These are phyloP conservation scores for Yamadazyma diospyri DNA, from an alignment of 1,139 yeast genomes.

Conservation along the genomic window DNA sequence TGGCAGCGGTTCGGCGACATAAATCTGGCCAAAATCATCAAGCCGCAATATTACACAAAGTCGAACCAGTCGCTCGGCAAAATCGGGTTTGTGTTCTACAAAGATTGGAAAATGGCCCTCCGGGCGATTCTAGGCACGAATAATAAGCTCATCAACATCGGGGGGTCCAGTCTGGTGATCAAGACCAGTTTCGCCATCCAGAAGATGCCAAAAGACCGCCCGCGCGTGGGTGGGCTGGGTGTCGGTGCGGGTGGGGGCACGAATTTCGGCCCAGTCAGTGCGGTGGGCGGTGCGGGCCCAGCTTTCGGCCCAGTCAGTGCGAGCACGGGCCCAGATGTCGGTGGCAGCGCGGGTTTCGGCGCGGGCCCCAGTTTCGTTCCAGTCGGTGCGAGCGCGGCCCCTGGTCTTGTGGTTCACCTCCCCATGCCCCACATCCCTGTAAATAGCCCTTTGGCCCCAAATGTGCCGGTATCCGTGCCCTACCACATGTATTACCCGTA, in stretches of 20 bases:
- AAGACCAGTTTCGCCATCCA: constrained; percentile 44
- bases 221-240: no score
- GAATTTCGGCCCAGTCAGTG: background rate
- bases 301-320: background rate
- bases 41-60: constrained; percentile 35
- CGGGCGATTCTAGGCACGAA: constrained; percentile 40
- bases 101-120: constrained; percentile 36
- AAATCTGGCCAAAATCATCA: constrained; percentile 43
- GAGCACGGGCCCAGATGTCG: no score
- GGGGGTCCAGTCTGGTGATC: constrained; percentile 23
- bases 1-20: constrained; percentile 44
- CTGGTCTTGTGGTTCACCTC: no score
- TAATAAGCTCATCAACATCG: constrained; percentile 23
- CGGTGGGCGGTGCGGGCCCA: background rate
- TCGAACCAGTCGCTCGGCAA: constrained; percentile 25
- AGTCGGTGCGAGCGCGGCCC: no score
- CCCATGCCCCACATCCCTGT: background rate
- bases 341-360: no score
- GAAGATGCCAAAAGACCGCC: constrained; percentile 16
- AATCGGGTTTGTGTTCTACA: constrained; percentile 43
- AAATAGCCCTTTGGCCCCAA: background rate
- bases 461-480: no score
- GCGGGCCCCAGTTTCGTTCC: no score
- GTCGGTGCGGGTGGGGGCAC: background rate
- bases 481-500: no score